Evolutionary conservation across 768 basidiomycete genomes (phyloP).

Genomic region (Solioccasus polychromus): DNA sequence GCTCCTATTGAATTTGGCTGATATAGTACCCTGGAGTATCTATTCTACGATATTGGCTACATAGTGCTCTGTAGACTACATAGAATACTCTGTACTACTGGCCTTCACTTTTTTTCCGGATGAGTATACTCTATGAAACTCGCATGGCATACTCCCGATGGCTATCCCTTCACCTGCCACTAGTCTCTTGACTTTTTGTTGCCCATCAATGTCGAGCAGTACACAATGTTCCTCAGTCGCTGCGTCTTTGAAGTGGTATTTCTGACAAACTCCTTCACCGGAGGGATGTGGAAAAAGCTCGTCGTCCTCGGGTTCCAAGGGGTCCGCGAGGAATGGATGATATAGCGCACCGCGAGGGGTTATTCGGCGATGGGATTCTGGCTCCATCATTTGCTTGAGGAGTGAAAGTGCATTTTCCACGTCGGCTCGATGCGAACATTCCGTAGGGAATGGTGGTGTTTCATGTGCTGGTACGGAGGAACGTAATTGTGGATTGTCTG

Average conservation of each 20-base stretch:
- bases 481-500: slow-evolving; percentile 20
- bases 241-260: slow-evolving; percentile 59
- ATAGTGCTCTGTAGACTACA: too few relatives aligned
- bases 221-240: slow-evolving; percentile 56
- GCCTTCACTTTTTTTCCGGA: slow-evolving; percentile 13
- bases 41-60: too few relatives aligned
- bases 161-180: slow-evolving; percentile 48
- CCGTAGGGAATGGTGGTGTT: slow-evolving; percentile 22
- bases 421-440: slow-evolving; percentile 47
- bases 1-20: too few relatives aligned
- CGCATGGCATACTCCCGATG: slow-evolving; percentile 59
- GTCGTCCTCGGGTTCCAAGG: slow-evolving; percentile 52
- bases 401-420: slow-evolving; percentile 73
- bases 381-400: slow-evolving; percentile 67
- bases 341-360: slow-evolving; percentile 75
- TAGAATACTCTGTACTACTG: too few relatives aligned
- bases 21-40: too few relatives aligned
- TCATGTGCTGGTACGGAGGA: slow-evolving; percentile 19
- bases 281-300: slow-evolving; percentile 67
- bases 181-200: slow-evolving; percentile 32
- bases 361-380: slow-evolving; percentile 73
- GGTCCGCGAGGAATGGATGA: slow-evolving; percentile 70
- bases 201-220: slow-evolving; percentile 37
- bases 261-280: slow-evolving; percentile 64
- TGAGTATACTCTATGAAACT: slow-evolving; percentile 48